Evolutionary conservation across 2,329 filamentous ascomycete species (phyloP).

Genomic region (Aphanoascus verrucosus): DNA sequence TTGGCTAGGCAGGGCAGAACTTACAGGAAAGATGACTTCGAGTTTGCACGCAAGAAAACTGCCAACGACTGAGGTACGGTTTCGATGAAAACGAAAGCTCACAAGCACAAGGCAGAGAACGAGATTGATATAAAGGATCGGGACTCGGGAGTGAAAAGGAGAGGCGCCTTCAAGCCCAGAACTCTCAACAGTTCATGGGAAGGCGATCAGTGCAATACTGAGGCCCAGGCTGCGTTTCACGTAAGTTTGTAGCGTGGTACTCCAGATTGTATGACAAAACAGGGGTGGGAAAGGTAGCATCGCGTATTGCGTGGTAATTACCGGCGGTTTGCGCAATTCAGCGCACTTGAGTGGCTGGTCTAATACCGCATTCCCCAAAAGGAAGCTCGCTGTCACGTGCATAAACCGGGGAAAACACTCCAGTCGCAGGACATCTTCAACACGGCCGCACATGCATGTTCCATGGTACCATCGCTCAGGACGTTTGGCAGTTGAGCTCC

Average conservation of each 20-base stretch:
- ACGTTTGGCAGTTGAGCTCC: too few species aligned
- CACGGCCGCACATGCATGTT: too few species aligned
- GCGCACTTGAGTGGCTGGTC: background rate
- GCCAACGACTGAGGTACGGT: background rate
- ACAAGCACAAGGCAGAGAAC: background rate
- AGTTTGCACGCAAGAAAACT: background rate
- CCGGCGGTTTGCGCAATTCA: too few species aligned
- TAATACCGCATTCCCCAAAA: background rate
- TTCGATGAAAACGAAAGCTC: background rate
- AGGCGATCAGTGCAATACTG: background rate
- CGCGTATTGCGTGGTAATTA: too few species aligned
- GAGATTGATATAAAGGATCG: background rate
- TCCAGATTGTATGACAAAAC: background rate
- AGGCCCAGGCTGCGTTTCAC: background rate
- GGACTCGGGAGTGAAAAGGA: background rate
- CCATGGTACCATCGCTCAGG: too few species aligned
- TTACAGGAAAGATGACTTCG: background rate
- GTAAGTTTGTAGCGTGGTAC: background rate
- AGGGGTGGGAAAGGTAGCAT: background rate
- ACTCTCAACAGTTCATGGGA: background rate
- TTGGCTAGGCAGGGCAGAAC: background rate
- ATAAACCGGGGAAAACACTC: background rate
- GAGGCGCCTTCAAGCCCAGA: background rate
- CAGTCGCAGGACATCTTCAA: background rate
- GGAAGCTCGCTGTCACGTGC: background rate